These are phyloP conservation scores for Stemphylium beticola DNA, from an alignment of 2,329 filamentous ascomycete species.

Conservation along the genomic window DNA sequence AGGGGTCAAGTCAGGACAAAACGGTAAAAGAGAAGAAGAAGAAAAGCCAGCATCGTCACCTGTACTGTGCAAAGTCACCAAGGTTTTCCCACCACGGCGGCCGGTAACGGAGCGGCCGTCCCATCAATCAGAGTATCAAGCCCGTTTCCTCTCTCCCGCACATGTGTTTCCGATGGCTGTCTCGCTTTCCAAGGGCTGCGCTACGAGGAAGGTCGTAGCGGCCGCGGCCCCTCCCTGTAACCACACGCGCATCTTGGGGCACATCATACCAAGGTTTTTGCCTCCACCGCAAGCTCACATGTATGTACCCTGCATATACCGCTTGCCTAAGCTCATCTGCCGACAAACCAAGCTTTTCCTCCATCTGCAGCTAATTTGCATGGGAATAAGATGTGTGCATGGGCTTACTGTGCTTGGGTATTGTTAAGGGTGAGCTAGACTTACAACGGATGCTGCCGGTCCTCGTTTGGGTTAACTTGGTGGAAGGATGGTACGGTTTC, in stretches of 20 bases:
- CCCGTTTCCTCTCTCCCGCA: slow-evolving; percentile 7
- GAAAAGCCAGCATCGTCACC: not conserved
- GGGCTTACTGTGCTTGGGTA: too few species aligned
- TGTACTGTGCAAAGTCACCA: not conserved
- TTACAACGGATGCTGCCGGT: not conserved
- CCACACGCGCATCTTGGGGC: not conserved
- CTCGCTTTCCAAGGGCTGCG: not conserved
- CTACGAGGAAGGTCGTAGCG: slow-evolving; percentile 1
- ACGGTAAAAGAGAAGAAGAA: not conserved
- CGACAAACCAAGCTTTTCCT: slow-evolving; percentile 10
- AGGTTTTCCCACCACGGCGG: not conserved
- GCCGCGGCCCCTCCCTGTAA: not conserved
- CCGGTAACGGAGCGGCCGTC: slow-evolving; percentile 1
- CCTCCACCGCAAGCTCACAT: not conserved
- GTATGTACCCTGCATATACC: not conserved
- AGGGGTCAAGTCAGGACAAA: too few species aligned
- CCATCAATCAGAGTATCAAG: slow-evolving; percentile 9
- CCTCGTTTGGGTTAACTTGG: not conserved
- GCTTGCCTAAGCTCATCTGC: slow-evolving; percentile 12
- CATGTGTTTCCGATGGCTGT: slow-evolving; percentile 5
- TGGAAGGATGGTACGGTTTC: too few species aligned
- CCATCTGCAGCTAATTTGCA: not conserved
- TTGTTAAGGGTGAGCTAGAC: too few species aligned
- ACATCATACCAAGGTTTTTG: not conserved
- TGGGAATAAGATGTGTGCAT: too few species aligned